Evolutionary conservation across 352 stramenopile species (phyloP).

Genomic region (Globisporangium mamillatum): DNA sequence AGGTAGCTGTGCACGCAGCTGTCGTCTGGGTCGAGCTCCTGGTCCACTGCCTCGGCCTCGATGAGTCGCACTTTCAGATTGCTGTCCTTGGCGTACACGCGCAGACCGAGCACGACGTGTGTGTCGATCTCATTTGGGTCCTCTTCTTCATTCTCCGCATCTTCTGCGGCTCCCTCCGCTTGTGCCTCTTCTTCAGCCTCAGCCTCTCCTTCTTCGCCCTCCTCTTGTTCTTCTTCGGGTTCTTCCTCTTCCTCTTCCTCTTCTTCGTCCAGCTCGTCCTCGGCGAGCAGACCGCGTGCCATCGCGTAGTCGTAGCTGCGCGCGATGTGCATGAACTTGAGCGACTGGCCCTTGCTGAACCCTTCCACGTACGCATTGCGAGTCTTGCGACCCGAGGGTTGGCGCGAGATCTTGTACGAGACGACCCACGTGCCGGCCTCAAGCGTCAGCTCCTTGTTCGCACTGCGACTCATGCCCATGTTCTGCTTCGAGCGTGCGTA

Average conservation of each 20-base stretch:
- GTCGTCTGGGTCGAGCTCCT: conserved; percentile 25
- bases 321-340: conserved; percentile 34
- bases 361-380: conserved; percentile 20
- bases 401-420: conserved; percentile 25
- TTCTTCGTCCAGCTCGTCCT: conserved; percentile 1
- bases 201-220: conserved; percentile 8
- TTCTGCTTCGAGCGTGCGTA: conserved; percentile 24
- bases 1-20: conserved; percentile 26
- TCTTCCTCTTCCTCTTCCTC: background rate
- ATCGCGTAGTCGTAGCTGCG: conserved; percentile 32
- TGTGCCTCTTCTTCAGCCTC: background rate
- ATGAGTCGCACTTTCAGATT: conserved; percentile 17
- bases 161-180: background rate
- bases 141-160: background rate
- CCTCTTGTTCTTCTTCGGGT: background rate
- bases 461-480: conserved; percentile 28
- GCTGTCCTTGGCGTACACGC: conserved; percentile 31
- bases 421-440: conserved; percentile 29
- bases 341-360: conserved; percentile 23
- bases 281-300: conserved; percentile 15
- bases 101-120: conserved; percentile 27
- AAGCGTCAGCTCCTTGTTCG: conserved; percentile 31
- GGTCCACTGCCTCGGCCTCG: conserved; percentile 8
- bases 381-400: conserved; percentile 7
- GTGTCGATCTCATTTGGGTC: conserved; percentile 19